Evolutionary conservation across 805 yeast genomes (phyloP).

Genomic region (Saturnispora kantuleensis): DNA sequence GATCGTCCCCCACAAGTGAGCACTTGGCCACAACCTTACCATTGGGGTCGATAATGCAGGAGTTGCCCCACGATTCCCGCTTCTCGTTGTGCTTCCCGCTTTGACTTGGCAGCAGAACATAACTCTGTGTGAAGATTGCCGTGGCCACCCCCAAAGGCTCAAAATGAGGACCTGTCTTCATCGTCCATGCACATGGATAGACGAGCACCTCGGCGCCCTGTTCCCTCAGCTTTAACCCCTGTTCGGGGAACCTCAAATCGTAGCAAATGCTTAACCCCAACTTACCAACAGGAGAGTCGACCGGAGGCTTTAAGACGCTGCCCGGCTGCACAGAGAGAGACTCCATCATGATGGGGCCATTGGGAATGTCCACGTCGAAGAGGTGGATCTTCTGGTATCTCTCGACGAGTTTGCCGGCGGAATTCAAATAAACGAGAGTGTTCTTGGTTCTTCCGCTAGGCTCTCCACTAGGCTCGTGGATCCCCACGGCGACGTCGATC

Average conservation of each 20-base stretch:
- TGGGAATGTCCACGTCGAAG: constrained; percentile 75
- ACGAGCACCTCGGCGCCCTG: constrained; percentile 70
- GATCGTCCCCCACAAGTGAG: constrained; percentile 27
- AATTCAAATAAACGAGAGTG: constrained; percentile 60
- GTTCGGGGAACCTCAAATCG: constrained; percentile 81
- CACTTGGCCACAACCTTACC: constrained; percentile 63
- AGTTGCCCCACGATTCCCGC: constrained; percentile 78
- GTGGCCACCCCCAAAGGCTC: constrained; percentile 66
- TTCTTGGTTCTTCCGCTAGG: constrained; percentile 47
- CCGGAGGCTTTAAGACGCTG: constrained; percentile 37
- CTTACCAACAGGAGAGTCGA: constrained; percentile 49
- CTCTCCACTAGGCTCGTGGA: constrained; percentile 64
- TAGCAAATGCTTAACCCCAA: constrained; percentile 74
- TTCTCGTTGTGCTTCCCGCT: constrained; percentile 56
- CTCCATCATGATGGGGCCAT: constrained; percentile 76
- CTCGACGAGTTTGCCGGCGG: constrained; percentile 53
- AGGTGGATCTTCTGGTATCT: constrained; percentile 80
- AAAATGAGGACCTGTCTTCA: constrained; percentile 94
- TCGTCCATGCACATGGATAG: constrained; percentile 89
- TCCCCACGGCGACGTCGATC: constrained; percentile 70
- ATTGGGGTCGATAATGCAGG: constrained; percentile 87
- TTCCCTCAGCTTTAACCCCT: constrained; percentile 52
- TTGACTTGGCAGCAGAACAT: constrained; percentile 84
- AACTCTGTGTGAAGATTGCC: constrained; percentile 83
- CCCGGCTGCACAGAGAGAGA: constrained; percentile 82